Conservation (phyloP, 768 basidiomycete genomes). For the Russula vinacea region DNA sequence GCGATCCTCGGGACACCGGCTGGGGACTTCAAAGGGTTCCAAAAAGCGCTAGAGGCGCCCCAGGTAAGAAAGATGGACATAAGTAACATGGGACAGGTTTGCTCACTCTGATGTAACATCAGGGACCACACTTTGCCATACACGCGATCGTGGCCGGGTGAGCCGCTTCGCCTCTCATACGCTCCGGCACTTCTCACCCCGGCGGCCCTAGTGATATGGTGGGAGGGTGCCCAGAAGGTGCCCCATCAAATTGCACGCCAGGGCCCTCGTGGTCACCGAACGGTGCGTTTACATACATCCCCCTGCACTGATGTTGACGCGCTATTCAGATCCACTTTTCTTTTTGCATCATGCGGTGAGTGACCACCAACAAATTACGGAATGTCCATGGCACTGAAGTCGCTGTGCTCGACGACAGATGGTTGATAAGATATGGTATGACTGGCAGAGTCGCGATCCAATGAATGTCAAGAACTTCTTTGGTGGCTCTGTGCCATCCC, state of each 20-base stretch:
- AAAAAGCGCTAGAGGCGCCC: constrained; percentile 34
- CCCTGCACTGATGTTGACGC: background rate
- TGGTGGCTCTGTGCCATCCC: constrained; percentile 36
- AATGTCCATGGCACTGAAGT: background rate
- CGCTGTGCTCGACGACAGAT: constrained; percentile 29
- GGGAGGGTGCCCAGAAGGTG: constrained; percentile 34
- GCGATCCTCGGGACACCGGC: constrained; percentile 33
- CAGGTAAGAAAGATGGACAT: constrained; percentile 28
- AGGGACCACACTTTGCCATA: constrained; percentile 38
- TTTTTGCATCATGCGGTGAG: constrained; percentile 39
- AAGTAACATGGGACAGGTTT: background rate
- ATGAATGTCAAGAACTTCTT: constrained; percentile 34
- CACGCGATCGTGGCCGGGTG: constrained; percentile 39
- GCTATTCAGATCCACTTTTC: constrained; percentile 37
- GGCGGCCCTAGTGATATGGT: constrained; percentile 33
- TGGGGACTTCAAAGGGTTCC: constrained; percentile 38
- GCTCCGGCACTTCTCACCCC: background rate
- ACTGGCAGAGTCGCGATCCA: constrained; percentile 37
- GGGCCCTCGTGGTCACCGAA: constrained; percentile 38
- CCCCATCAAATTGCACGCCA: constrained; percentile 32
- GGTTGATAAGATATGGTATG: constrained; percentile 41
- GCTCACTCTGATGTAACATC: background rate
- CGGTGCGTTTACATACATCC: constrained; percentile 28
- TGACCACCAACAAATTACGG: background rate
- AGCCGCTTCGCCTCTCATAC: background rate